Evolutionary conservation across 805 yeast species (phyloP), one percentile per base, ranked within the genome.

Genomic region (Candida yuanshanica): DNA sequence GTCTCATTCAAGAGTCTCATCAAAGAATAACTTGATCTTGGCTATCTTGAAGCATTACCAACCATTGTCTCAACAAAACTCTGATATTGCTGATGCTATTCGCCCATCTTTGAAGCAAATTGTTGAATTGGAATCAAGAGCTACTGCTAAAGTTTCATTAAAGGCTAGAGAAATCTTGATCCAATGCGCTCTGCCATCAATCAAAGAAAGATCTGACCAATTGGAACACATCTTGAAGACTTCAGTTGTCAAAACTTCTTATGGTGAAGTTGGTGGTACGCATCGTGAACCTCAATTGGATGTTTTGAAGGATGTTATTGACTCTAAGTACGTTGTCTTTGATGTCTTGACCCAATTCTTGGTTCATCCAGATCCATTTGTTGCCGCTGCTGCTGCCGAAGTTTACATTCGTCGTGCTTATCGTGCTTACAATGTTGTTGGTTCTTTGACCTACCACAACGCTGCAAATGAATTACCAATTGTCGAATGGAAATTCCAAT

Each of bases 361-460:
- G 66, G 78, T 75, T 41, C 84, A 87, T 53, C 58, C 74, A 11
- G 97, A 95, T 58, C 85, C 83, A 36, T 86, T 87, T 74, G 91
- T 93, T 46, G 84, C 91, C 4, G 77, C 91, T 50, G 98, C 99
- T 27, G 98, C 99, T 27, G 88, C 95, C 35, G 97, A 93, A 66
- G 95, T 93, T 44, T 93, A 93, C 64, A 82, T 90, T 45, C 83
- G 98, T 64, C 83, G 99, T 64, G 95, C 98, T 35, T 93, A 90
- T 72, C 81, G 98, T 58, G 98, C 98, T 29, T 93, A 95, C 68
- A 82, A 88, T 32, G 82, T 93, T 47, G 81, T 93, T 47, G 82
- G 86, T 41, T 83, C 81, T 48, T 75, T 95, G 40, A 67, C 70
- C 41, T 86, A 87, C 57, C 77, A 74, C 48, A 71, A 64, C 40